Evolutionary conservation across 441 rosid species (phyloP), one percentile per base, ranked within the genome.

Genomic region (Kokia cookei): DNA sequence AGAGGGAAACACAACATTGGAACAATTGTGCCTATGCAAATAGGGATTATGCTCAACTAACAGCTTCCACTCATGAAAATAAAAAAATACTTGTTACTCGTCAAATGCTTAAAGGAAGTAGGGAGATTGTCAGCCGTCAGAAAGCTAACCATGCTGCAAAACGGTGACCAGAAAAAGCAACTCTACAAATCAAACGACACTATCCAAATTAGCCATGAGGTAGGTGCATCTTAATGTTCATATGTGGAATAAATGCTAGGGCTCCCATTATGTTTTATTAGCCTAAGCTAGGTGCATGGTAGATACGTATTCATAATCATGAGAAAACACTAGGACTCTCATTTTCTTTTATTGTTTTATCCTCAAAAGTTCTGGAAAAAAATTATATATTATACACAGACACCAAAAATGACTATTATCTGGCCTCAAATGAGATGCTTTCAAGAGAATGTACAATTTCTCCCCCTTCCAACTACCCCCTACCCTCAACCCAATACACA

Each of bases 11-110:
- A 40, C 26, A 45, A 70, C 22, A 73, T 35, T 78, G 67, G 69
- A 45, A 24, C 65, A 32, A 11, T 53, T 69, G 68, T 17, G 69
- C 65, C 55, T 62, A 59, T 24, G 70, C 74, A 75, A 73, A 75
- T 78, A 67, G 72, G 22, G 37, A 48, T 72, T 29, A 72, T 3
- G 15, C 24, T 68, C n/a, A 65, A 13, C 43, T 2, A 75, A 79
- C 82, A 88, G 91, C 97, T 89, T 93, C 96, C 93, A 35, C 37
- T 50, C 13, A 32, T 1, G 13, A 9, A 32, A 32, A 32, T 32
- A 32, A 32, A 32, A 4, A 32, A 32, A 6, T 32, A 32, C 7
- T 32, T 32, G 37, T 32, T 32, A 32, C 37, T n/a, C 0, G 5
- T 29, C 2, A 27, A 43, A 65, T 65, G 69, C 19, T 24, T 45